phyloP scores from a whole-genome alignment of 192 early-diverging fungal species.

The Gryganskiella cystojenkinii region DNA sequence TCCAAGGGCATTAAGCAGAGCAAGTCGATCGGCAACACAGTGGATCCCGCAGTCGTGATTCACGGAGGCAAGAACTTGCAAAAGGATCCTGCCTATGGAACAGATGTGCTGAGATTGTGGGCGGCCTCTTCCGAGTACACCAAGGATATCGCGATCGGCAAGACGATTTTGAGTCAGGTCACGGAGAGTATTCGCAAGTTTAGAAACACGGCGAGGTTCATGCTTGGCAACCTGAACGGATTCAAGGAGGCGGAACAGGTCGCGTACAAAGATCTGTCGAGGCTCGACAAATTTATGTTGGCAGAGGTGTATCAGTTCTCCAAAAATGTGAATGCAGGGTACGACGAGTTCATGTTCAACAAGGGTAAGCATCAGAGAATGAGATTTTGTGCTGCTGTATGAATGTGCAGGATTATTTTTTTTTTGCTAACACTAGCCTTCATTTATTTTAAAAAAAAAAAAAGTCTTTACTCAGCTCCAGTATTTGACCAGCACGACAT shows the following conservation, averaged over 20 bases:
- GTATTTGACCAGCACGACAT: slow-evolving; percentile 69
- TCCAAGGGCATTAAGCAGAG: slow-evolving; percentile 43
- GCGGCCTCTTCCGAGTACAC: slow-evolving; percentile 49
- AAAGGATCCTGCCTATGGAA: slow-evolving; percentile 77
- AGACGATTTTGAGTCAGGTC: slow-evolving; percentile 41
- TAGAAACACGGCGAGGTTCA: slow-evolving; percentile 43
- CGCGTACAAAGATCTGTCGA: slow-evolving; percentile 59
- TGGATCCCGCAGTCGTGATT: slow-evolving; percentile 37
- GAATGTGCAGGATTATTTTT: background rate
- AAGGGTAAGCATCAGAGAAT: slow-evolving; percentile 52
- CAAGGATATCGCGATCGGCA: slow-evolving; percentile 50
- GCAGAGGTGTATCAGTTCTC: slow-evolving; percentile 73
- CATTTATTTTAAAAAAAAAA: background rate
- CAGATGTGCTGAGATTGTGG: slow-evolving; percentile 48
- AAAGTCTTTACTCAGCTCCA: slow-evolving; percentile 67
- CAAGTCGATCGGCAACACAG: slow-evolving; percentile 48
- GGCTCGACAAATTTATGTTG: slow-evolving; percentile 69
- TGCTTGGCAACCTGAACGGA: slow-evolving; percentile 57
- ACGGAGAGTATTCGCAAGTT: slow-evolving; percentile 50
- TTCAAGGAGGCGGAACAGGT: slow-evolving; percentile 57
- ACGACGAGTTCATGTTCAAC: slow-evolving; percentile 70
- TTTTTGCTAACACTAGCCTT: background rate
- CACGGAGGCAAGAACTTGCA: slow-evolving; percentile 64
- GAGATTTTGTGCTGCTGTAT: background rate
- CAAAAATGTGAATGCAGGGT: slow-evolving; percentile 60